Evolutionary conservation across 805 yeast species (phyloP), one percentile per base, ranked within the genome.

Genomic region (Deakozyma indianensis): DNA sequence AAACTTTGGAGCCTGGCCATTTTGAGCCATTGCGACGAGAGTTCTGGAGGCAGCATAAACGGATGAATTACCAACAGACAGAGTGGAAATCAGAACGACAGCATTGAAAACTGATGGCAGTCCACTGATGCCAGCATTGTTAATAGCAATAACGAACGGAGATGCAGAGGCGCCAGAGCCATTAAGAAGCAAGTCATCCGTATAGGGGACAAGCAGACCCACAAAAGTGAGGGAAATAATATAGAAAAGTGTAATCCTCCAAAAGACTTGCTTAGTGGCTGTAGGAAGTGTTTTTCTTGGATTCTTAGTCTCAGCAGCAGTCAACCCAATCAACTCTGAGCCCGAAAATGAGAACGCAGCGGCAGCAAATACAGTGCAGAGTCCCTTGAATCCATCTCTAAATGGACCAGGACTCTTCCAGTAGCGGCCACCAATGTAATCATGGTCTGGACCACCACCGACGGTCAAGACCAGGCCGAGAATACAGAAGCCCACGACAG

Each of bases 61-160:
- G n/a, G 81, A 71, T 4, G 85, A 74, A 56, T 81, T 80, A 47
- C 83, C 85, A 41, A 80, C 87, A 11, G 86, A 79, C 43, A 80
- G 58, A 22, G 78, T 79, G 3, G 87, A 73, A 45, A 80, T 65
- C 54, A 81, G 64, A 49, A 81, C 78, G 43, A 81, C 81, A 4
- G 75, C 83, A 56, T 81, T 81, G 64, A 81, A 69, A 25, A 81
- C 73, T 35, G 75, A 68, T 23, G 84, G 84, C 43, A 79, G 62
- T 40, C 79, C 86, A 25, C 60, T 64, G 50, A 79, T 77, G 48
- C 84, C 83, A 23, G 81, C 82, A 43, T 70, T 68, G 27, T 60
- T 66, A 47, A 80, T 74, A 25, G 90, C 83, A 62, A 83, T 76
- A 45, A 82, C 90, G 53, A 82, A 82, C 15, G 92, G 90, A 15